Base-by-base conservation (phyloP, 148 eudicot species). In the Rhododendron kiyosumense region DNA sequence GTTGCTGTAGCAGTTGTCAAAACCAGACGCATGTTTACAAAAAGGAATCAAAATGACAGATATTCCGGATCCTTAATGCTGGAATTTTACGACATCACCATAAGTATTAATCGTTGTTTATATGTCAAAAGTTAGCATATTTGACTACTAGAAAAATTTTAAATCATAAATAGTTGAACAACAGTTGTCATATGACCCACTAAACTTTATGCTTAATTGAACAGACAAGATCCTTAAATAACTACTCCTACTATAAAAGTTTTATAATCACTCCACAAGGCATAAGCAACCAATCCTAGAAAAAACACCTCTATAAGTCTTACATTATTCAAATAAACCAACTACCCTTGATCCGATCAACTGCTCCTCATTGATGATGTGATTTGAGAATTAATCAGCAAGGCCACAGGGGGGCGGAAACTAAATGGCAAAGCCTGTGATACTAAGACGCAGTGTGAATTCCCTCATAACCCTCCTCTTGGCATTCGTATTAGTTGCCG, bases 381-480 rank as follows among this genome's bases (percentile, higher is more conserved):
- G 82, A 43, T 34, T 63, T 5, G 52, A 26, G 22, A 45, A 38
- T 41, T 46, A 46, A 54, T 20, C 48, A 57, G 52, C 63, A 52
- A 86, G n/a, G 69, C 18, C 69, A 34, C 49, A 46, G 49, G 49
- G 11, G 45, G 15, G 30, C 45, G 49, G 49, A 24, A 63, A 65
- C 12, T 12, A n/a, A 54, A 88, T 88, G 91, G 86, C 88, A 20
- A 91, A 91, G 78, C 79, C 78, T 81, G 78, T 76, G 45, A 87
- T 88, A 54, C 77, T 76, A 49, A 85, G 92, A 86, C 90, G 90
- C 90, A 89, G 89, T 46, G 89, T 93, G 32, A 94, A 92, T 3
- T 67, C 89, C 67, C 89, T 93, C 10, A 69, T 89, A 12, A 85
- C 89, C 0, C 75, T 92, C 32, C 86, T 94, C 57, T 78, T 90